phyloP scores from a whole-genome alignment of 2,329 filamentous ascomycete species.

The Diaporthe vexans region DNA sequence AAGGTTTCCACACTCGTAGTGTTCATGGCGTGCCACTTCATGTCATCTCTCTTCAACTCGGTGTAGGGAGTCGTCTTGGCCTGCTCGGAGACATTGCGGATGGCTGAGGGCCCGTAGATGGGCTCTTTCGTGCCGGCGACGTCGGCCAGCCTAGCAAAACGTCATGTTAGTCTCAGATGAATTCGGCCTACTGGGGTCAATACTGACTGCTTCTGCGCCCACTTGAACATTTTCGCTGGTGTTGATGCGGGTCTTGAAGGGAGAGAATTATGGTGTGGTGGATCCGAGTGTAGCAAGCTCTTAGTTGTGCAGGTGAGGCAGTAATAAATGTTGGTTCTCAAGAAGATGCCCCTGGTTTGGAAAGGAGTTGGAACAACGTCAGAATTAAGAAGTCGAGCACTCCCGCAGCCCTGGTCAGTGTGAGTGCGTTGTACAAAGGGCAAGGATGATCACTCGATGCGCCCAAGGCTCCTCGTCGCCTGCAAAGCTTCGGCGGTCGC shows the following conservation, averaged over 20 bases:
- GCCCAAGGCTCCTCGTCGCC: constrained; percentile 33
- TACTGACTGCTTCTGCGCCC: constrained; percentile 42
- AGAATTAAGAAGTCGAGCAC: constrained; percentile 14
- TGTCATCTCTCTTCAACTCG: constrained; percentile 80
- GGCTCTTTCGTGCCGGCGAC: constrained; percentile 97
- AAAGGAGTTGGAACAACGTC: constrained; percentile 27
- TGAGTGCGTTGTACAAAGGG: constrained; percentile 24
- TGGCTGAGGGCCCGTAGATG: constrained; percentile 90
- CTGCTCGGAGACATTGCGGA: constrained; percentile 88
- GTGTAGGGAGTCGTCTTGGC: constrained; percentile 83
- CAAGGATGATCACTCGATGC: constrained; percentile 39
- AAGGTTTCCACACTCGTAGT: constrained; percentile 95
- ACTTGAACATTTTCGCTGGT: constrained; percentile 42
- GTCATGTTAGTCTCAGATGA: constrained; percentile 43
- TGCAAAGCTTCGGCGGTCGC: constrained; percentile 32
- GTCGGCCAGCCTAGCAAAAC: constrained; percentile 70
- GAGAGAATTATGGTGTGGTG: constrained; percentile 6
- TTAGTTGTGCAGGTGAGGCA: constrained; percentile 9
- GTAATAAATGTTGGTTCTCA: constrained; percentile 2
- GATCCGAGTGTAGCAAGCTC: neutral
- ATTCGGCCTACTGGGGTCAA: neutral
- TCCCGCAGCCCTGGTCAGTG: constrained; percentile 20
- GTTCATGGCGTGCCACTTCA: constrained; percentile 86
- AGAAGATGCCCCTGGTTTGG: neutral
- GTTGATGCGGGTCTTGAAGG: neutral